A percentile compares a stretch with the other conserved stretches of the same genome.
phyloP scores from a whole-genome alignment of 2,329 filamentous ascomycete genomes.

The Rugonectria rugulosa region DNA sequence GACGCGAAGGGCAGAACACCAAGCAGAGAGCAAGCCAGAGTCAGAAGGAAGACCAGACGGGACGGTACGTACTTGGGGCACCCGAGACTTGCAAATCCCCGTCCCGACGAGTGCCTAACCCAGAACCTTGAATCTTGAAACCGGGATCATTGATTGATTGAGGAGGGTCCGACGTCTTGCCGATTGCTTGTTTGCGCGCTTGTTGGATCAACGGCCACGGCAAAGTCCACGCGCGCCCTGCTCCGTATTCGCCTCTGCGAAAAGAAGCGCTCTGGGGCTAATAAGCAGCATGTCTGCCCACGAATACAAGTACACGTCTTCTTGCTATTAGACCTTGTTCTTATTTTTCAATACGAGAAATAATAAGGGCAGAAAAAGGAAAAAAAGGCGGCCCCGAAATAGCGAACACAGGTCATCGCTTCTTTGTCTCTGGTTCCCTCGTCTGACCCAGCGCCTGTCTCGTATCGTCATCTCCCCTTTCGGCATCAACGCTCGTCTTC shows the following conservation, averaged over 20 bases:
- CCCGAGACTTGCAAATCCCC: slow-evolving; percentile 1
- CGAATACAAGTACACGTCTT: too few species aligned
- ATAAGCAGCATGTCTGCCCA: too few species aligned
- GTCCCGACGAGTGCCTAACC: neutral
- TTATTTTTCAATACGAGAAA: slow-evolving; percentile 16
- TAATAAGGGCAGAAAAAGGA: slow-evolving; percentile 7
- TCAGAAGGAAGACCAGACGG: too few species aligned
- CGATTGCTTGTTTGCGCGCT: neutral
- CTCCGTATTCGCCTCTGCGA: slow-evolving; percentile 14
- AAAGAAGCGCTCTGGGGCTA: slow-evolving; percentile 6
- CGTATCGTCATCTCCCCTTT: slow-evolving; percentile 28
- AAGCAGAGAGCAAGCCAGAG: too few species aligned
- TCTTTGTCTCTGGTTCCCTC: slow-evolving; percentile 12
- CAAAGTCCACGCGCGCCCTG: neutral
- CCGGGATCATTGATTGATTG: neutral
- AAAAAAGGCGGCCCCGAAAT: neutral
- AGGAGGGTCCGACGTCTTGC: too few species aligned
- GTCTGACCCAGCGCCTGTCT: slow-evolving; percentile 18
- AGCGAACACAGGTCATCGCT: slow-evolving; percentile 12
- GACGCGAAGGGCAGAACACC: neutral
- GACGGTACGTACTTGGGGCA: slow-evolving; percentile 4
- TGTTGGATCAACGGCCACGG: neutral
- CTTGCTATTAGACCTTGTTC: too few species aligned
- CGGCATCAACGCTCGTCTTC: slow-evolving; percentile 8
- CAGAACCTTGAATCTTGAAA: slow-evolving; percentile 10